Evolutionary conservation across 208 protist genomes (phyloP).

Genomic region (Leishmania major): DNA sequence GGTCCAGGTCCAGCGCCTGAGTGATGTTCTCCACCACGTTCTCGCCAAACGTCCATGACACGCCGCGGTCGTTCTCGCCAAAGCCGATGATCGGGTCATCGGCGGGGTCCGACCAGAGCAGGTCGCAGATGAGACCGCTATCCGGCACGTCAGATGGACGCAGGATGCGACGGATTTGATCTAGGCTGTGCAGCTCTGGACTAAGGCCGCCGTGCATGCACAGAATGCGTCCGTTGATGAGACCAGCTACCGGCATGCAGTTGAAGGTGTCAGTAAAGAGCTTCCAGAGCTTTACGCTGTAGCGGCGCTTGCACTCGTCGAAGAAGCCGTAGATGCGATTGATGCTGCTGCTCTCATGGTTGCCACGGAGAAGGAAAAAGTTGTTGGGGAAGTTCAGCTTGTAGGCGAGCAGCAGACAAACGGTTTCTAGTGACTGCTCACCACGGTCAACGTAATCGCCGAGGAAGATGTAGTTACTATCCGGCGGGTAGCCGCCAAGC

Average conservation of each 20-base stretch:
- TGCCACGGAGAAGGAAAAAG: constrained; percentile 90
- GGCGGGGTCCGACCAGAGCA: constrained; percentile 99
- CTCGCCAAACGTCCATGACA: constrained; percentile 83
- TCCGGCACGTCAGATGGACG: constrained; percentile 55
- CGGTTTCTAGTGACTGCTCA: constrained; percentile 64
- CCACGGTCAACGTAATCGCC: constrained; percentile 98
- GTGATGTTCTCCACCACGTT: constrained; percentile 89
- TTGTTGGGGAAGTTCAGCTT: constrained; percentile 83
- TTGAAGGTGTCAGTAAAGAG: constrained; percentile 89
- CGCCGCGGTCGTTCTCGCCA: constrained; percentile 70
- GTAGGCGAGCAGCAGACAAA: constrained; percentile 80
- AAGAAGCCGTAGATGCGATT: constrained; percentile 91
- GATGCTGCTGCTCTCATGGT: constrained; percentile 88
- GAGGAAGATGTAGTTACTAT: constrained; percentile 94
- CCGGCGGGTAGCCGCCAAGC: constrained; percentile 42
- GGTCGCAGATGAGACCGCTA: constrained; percentile 96
- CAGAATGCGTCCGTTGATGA: constrained; percentile 66
- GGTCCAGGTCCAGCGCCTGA: constrained; percentile 96
- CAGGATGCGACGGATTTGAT: constrained; percentile 55
- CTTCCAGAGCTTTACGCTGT: constrained; percentile 87
- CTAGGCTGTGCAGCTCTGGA: constrained; percentile 57
- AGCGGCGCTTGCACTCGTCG: constrained; percentile 95
- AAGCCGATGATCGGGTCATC: constrained; percentile 61
- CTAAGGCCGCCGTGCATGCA: constrained; percentile 90
- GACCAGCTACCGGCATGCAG: constrained; percentile 82